Percentiles rank a stretch among this genome's conserved stretches.
These are phyloP conservation scores for Myriosclerotinia scirpicola DNA, from an alignment of 2,329 filamentous ascomycete genomes.

Conservation along the genomic window DNA sequence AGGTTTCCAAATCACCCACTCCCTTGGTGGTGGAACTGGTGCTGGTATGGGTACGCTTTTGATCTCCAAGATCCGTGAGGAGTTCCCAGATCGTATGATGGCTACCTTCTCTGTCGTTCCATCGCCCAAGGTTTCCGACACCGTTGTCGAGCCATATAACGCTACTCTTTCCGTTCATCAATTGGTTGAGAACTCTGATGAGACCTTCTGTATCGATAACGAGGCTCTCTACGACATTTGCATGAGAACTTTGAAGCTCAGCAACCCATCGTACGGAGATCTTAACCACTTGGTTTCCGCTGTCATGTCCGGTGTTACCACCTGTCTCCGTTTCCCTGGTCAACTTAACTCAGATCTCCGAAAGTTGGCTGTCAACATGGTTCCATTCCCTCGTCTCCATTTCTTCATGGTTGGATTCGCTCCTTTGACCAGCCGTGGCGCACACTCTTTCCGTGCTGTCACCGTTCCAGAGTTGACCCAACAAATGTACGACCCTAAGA, in stretches of 20 bases:
- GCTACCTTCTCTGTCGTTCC: conserved; percentile 98
- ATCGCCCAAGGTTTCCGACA: conserved; percentile 99
- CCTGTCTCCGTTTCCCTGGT: conserved; percentile 97
- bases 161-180: conserved; percentile 98
- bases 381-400: conserved; percentile 99
- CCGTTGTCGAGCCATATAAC: conserved; percentile 99
- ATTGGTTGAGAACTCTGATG: conserved; percentile 99
- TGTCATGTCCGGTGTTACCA: conserved; percentile 99
- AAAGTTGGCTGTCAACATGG: conserved; percentile 99
- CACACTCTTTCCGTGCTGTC: conserved; percentile 95
- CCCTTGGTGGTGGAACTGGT: conserved; percentile 99
- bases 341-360: conserved; percentile 99
- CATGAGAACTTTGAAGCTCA: conserved; percentile 99
- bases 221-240: conserved; percentile 99
- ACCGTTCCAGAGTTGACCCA: conserved; percentile 98
- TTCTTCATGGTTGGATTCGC: conserved; percentile 99
- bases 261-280: conserved; percentile 97
- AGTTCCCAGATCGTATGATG: conserved; percentile 99
- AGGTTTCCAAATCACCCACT: conserved; percentile 99
- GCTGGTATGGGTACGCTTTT: conserved; percentile 99
- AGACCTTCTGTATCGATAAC: conserved; percentile 99
- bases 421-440: conserved; percentile 89
- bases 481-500: conserved; percentile 99
- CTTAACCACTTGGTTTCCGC: conserved; percentile 99
- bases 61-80: conserved; percentile 99